phyloP scores from a whole-genome alignment of 371 early-diverging fungal species.

The Batkoa obscura region DNA sequence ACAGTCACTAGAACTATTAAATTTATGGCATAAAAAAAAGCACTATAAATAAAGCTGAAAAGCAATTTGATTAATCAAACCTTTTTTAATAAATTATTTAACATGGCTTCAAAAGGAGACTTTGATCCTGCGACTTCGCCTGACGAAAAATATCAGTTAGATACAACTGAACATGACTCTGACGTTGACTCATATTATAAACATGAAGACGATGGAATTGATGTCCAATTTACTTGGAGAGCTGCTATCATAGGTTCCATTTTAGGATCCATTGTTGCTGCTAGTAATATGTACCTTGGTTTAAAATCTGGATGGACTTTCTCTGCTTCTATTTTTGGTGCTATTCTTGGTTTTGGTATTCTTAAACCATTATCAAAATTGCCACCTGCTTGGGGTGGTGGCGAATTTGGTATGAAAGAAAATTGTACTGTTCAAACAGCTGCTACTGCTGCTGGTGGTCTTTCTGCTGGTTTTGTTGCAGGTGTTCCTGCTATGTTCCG shows the following conservation, averaged over 20 bases:
- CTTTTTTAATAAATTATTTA: too few relatives aligned
- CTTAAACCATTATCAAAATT: slow-evolving; percentile 34
- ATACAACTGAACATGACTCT: neutral
- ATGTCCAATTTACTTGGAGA: slow-evolving; percentile 30
- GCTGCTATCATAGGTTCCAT: slow-evolving; percentile 41
- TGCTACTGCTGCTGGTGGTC: slow-evolving; percentile 51
- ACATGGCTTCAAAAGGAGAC: too few relatives aligned
- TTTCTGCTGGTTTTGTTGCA: slow-evolving; percentile 43
- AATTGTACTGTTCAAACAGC: slow-evolving; percentile 52
- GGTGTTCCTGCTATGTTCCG: slow-evolving; percentile 58
- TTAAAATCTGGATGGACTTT: slow-evolving; percentile 52
- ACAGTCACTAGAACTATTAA: too few relatives aligned
- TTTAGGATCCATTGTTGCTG: slow-evolving; percentile 45
- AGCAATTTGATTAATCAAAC: too few relatives aligned
- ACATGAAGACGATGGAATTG: neutral
- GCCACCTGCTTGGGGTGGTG: slow-evolving; percentile 12
- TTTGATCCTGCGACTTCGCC: too few relatives aligned
- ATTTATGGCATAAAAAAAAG: too few relatives aligned
- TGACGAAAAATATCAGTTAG: neutral
- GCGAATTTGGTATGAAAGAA: slow-evolving; percentile 47
- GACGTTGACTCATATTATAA: slow-evolving; percentile 1
- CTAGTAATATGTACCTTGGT: slow-evolving; percentile 53
- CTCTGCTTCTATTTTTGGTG: slow-evolving; percentile 41
- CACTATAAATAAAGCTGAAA: too few relatives aligned
- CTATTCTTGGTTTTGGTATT: slow-evolving; percentile 45